Base-by-base conservation (phyloP, 257 asterid species). In the Nicotiana obtusifolia region DNA sequence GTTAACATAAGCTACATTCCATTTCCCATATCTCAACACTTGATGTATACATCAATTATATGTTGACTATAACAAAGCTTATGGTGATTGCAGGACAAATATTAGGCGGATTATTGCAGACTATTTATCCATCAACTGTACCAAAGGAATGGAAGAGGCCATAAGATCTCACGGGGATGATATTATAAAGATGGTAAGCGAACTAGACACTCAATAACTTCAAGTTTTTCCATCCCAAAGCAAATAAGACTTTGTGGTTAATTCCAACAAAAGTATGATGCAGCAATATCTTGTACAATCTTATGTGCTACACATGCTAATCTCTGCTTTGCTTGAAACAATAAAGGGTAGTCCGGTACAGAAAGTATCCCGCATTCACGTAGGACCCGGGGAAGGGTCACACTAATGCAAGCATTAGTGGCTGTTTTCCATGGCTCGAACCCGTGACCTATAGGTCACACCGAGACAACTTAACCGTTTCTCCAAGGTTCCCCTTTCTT, bases 141-240 rank as follows among this genome's bases (percentile, higher is more conserved):
- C 92, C 92, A 28, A 88, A 53, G 82, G 86, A 84, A 57, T 89
- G 92, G 91, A 78, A 88, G 85, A 83, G 31, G 31, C 13, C 85
- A 30, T 87, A 83, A 84, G 79, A 66, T 22, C 54, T 20, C 78
- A 20, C 20, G 26, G n/a, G 33, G 59, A 69, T 20, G 59, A 69
- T 41, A 69, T 69, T 41, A 69, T 69, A 30, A 0, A 35, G 4
- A 71, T 41, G 60, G 78, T 71, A 20, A 44, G 78, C 7, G 0
- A 71, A 22, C 17, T 44, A 13, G 37, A 14, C 60, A 44, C 20
- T 20, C 31, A 10, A 10, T 44, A 69, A 37, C 77, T 35, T 37
- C 5, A 5, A 68, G 10, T 37, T 37, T 37, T n/a, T 0, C 5
- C 56, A 10, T 68, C 5, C n/a, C 3, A 37, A 37, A 68, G 56